A percentile compares a stretch with the other conserved stretches of the same genome.
phyloP scores from a whole-genome alignment of 768 basidiomycete genomes.

The Mycena venus region DNA sequence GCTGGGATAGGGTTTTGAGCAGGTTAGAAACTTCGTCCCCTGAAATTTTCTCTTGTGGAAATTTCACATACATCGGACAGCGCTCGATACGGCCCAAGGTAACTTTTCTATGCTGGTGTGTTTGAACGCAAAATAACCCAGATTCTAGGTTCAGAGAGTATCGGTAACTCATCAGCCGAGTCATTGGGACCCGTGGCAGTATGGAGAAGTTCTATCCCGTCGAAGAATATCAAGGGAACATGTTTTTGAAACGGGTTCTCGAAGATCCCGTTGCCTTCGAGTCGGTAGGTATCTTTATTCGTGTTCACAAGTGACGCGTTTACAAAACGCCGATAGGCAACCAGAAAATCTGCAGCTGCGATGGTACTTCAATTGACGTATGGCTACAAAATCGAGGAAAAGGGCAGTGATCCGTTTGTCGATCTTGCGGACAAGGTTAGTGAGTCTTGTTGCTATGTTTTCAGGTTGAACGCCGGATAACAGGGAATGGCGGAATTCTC shows the following conservation, averaged over 20 bases:
- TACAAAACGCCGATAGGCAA: constrained; percentile 46
- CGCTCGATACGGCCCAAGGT: constrained; percentile 5
- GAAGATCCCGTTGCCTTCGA: constrained; percentile 44
- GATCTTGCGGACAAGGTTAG: constrained; percentile 46
- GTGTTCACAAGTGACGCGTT: constrained; percentile 20
- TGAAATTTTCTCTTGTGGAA: too few species aligned
- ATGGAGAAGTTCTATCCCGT: constrained; percentile 54
- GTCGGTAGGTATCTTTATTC: background rate
- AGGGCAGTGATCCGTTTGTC: constrained; percentile 53
- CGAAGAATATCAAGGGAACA: constrained; percentile 54
- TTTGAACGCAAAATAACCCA: background rate
- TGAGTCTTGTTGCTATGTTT: background rate
- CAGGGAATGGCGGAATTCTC: constrained; percentile 54
- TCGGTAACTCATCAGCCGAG: constrained; percentile 56
- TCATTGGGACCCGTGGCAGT: constrained; percentile 52
- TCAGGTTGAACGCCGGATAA: background rate
- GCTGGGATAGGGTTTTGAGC: constrained; percentile 24
- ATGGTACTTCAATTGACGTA: constrained; percentile 60
- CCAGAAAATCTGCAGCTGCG: constrained; percentile 56
- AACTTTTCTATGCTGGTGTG: background rate
- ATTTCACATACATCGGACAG: too few species aligned
- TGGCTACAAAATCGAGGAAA: constrained; percentile 56
- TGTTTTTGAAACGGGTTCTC: constrained; percentile 53
- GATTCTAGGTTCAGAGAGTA: constrained; percentile 6
- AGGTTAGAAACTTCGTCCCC: background rate